Conservation (phyloP, 1,139 yeast species). For the Hemisphaericaspora xylanilytica region DNA sequence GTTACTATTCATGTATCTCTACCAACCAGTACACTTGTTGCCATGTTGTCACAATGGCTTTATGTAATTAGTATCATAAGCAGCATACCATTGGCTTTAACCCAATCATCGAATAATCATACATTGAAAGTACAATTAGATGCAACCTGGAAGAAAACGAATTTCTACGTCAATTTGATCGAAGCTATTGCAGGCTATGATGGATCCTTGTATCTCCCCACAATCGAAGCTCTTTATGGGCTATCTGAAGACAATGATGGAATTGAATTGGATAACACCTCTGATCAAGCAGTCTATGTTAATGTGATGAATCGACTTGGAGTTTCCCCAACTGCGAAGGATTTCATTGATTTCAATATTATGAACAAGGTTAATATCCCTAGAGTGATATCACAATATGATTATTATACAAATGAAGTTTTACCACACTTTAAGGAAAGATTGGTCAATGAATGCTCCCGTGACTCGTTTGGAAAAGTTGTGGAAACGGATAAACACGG, state of each 20-base stretch:
- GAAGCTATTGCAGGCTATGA: conserved; percentile 56
- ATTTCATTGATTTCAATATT: conserved; percentile 50
- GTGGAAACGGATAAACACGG: conserved; percentile 19
- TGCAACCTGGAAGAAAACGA: conserved; percentile 17
- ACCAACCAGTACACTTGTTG: neutral
- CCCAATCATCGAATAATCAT: neutral
- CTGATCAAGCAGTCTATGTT: conserved; percentile 40
- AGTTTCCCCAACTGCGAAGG: conserved; percentile 16
- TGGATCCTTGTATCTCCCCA: conserved; percentile 47
- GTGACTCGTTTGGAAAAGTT: conserved; percentile 37
- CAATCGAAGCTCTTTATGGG: conserved; percentile 38
- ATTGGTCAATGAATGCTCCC: conserved; percentile 24
- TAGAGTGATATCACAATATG: conserved; percentile 61
- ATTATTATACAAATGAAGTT: conserved; percentile 40
- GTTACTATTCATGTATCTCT: too few relatives aligned
- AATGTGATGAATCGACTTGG: conserved; percentile 30
- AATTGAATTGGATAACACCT: conserved; percentile 22
- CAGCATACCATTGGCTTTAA: neutral
- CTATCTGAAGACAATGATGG: conserved; percentile 27
- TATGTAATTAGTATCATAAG: conserved; percentile 16
- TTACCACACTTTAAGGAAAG: conserved; percentile 19
- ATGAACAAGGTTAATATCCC: conserved; percentile 59
- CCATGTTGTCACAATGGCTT: conserved; percentile 22
- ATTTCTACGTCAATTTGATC: conserved; percentile 45
- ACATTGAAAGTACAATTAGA: conserved; percentile 7